Conservation (phyloP, 345 rosid genomes). For the Dipteronia sinensis region DNA sequence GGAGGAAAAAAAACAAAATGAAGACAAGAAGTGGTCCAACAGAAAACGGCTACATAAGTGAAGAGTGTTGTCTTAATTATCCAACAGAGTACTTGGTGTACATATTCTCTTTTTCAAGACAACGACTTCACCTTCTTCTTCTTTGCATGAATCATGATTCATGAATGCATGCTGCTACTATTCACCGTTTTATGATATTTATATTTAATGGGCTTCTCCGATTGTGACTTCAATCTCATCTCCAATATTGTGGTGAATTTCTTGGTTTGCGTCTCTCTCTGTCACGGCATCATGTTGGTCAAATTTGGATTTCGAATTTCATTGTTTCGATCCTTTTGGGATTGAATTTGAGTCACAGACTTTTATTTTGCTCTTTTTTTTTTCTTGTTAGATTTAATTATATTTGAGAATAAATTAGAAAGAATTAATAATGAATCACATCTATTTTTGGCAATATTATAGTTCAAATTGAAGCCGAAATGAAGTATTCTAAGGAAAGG, state of each 20-base stretch:
- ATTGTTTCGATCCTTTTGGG: background rate
- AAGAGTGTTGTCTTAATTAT: background rate
- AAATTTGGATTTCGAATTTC: background rate
- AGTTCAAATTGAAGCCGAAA: background rate
- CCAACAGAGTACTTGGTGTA: background rate
- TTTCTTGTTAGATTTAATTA: background rate
- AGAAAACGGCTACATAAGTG: background rate
- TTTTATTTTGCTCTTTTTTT: background rate
- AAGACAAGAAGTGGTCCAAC: background rate
- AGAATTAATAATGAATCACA: background rate
- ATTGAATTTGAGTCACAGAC: background rate
- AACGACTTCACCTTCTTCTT: too few species aligned
- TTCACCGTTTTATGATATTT: background rate
- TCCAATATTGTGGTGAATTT: background rate
- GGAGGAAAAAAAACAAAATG: background rate
- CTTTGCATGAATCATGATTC: too few species aligned
- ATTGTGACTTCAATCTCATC: conserved; percentile 26
- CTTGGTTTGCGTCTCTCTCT: background rate
- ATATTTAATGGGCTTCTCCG: background rate
- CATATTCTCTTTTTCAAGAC: too few species aligned
- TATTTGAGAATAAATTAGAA: background rate
- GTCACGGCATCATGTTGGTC: conserved; percentile 20
- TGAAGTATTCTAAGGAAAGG: background rate
- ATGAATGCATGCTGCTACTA: background rate
- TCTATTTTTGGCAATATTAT: too few species aligned